Conservation (phyloP, 2,329 filamentous ascomycete species). For the Dryadomyces sulphureus region DNA sequence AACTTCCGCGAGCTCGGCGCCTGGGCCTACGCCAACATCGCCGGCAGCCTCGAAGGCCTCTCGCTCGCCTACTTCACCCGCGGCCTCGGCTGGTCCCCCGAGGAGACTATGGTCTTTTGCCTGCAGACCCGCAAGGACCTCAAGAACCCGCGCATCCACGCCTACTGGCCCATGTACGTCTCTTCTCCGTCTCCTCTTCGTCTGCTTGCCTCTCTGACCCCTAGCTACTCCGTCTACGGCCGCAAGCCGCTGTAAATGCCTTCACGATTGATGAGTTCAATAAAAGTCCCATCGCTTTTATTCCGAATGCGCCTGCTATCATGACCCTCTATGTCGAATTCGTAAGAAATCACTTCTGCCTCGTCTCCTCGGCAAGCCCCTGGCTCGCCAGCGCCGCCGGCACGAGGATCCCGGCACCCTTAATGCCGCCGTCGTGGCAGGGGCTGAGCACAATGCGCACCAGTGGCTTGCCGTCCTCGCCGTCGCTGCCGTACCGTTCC, state of each 20-base stretch:
- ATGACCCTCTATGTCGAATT: too few relatives aligned
- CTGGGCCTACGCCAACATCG: neutral
- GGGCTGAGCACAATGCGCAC: slow-evolving; percentile 34
- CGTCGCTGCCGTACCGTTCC: slow-evolving; percentile 19
- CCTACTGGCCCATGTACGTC: slow-evolving; percentile 6
- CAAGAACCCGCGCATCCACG: slow-evolving; percentile 5
- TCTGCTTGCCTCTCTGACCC: too few relatives aligned
- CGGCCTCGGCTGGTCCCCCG: slow-evolving; percentile 12
- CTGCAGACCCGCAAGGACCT: slow-evolving; percentile 5
- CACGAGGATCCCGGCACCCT: slow-evolving; percentile 45
- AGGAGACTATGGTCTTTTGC: slow-evolving; percentile 6
- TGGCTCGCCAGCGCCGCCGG: slow-evolving; percentile 19
- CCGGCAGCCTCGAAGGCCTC: neutral
- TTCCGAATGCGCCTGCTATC: too few relatives aligned
- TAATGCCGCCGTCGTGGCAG: slow-evolving; percentile 48
- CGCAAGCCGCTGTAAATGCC: too few relatives aligned
- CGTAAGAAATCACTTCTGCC: too few relatives aligned
- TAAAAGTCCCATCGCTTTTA: too few relatives aligned
- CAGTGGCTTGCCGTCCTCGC: slow-evolving; percentile 11
- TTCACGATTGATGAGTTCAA: too few relatives aligned
- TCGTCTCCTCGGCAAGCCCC: neutral
- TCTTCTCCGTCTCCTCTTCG: too few relatives aligned
- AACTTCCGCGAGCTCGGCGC: slow-evolving; percentile 24
- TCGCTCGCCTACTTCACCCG: slow-evolving; percentile 2
- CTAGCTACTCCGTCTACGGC: too few relatives aligned